phyloP scores from a whole-genome alignment of 164 flowering plant species.

The Buxus sempervirens region DNA sequence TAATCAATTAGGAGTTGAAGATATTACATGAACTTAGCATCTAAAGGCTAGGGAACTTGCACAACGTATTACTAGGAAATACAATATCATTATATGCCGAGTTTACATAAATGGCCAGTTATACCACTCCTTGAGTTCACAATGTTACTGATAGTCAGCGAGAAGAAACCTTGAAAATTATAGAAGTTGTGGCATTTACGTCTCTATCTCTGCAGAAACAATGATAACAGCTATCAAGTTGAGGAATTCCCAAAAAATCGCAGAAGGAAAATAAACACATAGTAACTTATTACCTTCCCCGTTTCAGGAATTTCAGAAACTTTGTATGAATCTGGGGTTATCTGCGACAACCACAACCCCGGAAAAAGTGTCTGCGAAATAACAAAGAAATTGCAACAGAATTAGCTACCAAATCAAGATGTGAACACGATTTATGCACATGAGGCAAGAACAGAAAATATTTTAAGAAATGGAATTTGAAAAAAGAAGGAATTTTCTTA shows the following conservation, averaged over 20 bases:
- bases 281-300: constrained; percentile 9
- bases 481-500: constrained; percentile 14
- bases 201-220: neutral
- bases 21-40: neutral
- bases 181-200: neutral
- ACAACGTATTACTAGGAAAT: neutral
- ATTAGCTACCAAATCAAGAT: neutral
- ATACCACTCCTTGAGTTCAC: neutral
- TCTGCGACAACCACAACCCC: constrained; percentile 39
- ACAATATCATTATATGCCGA: neutral
- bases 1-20: neutral
- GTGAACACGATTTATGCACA: neutral
- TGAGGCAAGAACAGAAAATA: neutral
- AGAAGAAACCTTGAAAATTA: neutral
- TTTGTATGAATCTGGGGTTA: constrained; percentile 38
- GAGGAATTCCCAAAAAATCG: neutral
- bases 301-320: constrained; percentile 25
- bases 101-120: neutral
- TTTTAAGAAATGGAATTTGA: neutral
- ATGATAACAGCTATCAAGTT: neutral
- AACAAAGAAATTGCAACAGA: neutral
- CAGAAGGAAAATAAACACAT: neutral
- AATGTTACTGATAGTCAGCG: neutral
- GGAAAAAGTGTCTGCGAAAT: constrained; percentile 36
- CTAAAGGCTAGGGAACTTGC: neutral